A percentile compares a stretch with the other conserved stretches of the same genome.
Conservation (phyloP, 257 asterid genomes). For the Nicotiana obtusifolia region DNA sequence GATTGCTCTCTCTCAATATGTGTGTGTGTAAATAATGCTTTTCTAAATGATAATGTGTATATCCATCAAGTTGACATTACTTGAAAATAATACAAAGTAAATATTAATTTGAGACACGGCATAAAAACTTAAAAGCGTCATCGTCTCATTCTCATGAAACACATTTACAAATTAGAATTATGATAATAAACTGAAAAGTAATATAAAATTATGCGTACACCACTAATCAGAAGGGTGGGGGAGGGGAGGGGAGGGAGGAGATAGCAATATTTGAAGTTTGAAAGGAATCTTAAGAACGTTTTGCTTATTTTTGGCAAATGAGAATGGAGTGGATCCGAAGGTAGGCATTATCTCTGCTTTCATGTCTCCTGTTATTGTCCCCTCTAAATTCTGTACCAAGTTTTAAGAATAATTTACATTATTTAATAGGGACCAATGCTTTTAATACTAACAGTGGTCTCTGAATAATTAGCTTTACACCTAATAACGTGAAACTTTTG, state of each 20-base stretch:
- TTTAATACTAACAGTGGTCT: too few species aligned
- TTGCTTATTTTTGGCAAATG: constrained; percentile 19
- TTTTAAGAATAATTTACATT: neutral
- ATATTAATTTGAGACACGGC: neutral
- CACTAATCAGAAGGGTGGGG: too few species aligned
- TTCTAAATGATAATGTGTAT: neutral
- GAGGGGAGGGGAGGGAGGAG: too few species aligned
- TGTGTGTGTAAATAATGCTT: too few species aligned
- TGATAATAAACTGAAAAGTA: too few species aligned
- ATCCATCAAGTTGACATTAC: neutral
- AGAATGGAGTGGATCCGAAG: constrained; percentile 33
- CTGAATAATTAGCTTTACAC: neutral
- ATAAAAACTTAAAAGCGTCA: neutral
- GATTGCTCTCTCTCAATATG: too few species aligned
- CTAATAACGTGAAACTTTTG: neutral
- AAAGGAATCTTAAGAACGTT: neutral
- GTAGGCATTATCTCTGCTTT: constrained; percentile 21
- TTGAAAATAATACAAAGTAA: neutral
- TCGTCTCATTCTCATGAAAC: neutral
- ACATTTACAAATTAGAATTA: neutral
- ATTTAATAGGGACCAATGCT: neutral
- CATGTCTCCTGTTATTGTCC: neutral
- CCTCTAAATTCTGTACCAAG: neutral
- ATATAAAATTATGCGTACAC: too few species aligned
- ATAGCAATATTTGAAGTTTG: neutral